Evolutionary conservation across 1,284 basidiomycete genomes (phyloP).

Genomic region (Cutaneotrichosporon mucoides): DNA sequence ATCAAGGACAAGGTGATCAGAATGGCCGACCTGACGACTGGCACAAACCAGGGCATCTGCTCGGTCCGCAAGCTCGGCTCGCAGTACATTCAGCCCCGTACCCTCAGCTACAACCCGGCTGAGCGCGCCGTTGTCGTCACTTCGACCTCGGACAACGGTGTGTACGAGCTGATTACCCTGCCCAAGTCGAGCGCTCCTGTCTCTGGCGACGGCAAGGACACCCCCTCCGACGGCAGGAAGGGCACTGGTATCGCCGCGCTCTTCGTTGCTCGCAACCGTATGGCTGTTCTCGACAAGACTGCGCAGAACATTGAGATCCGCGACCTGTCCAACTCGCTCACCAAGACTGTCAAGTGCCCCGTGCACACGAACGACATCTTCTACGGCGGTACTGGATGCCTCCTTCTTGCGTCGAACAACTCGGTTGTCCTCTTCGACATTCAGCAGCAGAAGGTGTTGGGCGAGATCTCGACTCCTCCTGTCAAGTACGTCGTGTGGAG

Average conservation of each 20-base stretch:
- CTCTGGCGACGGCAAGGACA: conserved; percentile 54
- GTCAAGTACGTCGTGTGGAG: conserved; percentile 99
- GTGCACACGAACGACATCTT: conserved; percentile 96
- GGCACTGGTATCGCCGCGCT: conserved; percentile 85
- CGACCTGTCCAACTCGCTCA: conserved; percentile 87
- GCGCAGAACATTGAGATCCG: conserved; percentile 93
- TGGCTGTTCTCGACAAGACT: conserved; percentile 88
- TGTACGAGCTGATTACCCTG: conserved; percentile 83
- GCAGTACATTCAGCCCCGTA: conserved; percentile 90
- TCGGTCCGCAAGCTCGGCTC: conserved; percentile 94
- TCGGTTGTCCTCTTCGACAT: conserved; percentile 94
- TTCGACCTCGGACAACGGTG: conserved; percentile 84
- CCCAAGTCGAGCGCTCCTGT: conserved; percentile 57
- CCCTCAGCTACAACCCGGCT: conserved; percentile 95
- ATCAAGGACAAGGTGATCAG: conserved; percentile 98
- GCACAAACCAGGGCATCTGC: conserved; percentile 85
- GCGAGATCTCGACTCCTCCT: conserved; percentile 87
- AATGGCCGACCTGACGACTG: conserved; percentile 85
- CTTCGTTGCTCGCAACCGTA: conserved; percentile 95
- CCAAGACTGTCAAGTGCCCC: conserved; percentile 93
- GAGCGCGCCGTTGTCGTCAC: conserved; percentile 92
- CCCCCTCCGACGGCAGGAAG: conserved; percentile 80
- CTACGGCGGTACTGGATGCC: conserved; percentile 92
- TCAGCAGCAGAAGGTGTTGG: conserved; percentile 91
- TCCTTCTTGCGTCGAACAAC: conserved; percentile 82